Conservation (phyloP, 768 basidiomycete genomes). For the Thelephora ganbajun region DNA sequence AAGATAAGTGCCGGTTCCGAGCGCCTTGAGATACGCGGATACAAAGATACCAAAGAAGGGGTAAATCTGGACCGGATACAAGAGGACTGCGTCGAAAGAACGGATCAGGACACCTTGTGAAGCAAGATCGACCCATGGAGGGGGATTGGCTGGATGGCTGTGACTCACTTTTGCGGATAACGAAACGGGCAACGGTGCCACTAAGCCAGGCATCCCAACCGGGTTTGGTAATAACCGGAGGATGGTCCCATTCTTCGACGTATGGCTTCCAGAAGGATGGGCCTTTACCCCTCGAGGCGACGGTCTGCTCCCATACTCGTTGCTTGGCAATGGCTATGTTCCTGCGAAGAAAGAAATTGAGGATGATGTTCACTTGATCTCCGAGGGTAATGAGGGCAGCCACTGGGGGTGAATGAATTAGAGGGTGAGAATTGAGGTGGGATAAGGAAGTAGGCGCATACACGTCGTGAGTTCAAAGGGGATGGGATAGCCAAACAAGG, state of each 20-base stretch:
- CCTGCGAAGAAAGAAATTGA: slow-evolving; percentile 70
- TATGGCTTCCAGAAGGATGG: slow-evolving; percentile 76
- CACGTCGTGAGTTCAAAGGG: slow-evolving; percentile 65
- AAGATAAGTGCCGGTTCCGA: slow-evolving; percentile 52
- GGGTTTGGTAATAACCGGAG: slow-evolving; percentile 28
- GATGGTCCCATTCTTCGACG: slow-evolving; percentile 67
- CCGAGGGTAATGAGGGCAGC: slow-evolving; percentile 63
- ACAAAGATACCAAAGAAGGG: slow-evolving; percentile 54
- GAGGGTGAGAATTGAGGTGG: slow-evolving; percentile 2
- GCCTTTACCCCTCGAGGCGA: slow-evolving; percentile 71
- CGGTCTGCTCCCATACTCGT: slow-evolving; percentile 71
- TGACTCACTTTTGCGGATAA: slow-evolving; percentile 31
- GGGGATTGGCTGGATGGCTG: background rate
- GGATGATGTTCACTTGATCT: slow-evolving; percentile 58
- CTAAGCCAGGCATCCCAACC: slow-evolving; percentile 21
- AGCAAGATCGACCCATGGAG: slow-evolving; percentile 2
- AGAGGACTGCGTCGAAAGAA: slow-evolving; percentile 26
- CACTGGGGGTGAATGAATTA: slow-evolving; percentile 28
- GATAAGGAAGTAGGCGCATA: slow-evolving; percentile 15
- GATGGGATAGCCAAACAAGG: slow-evolving; percentile 47
- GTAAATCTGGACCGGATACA: slow-evolving; percentile 44
- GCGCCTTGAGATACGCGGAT: slow-evolving; percentile 49
- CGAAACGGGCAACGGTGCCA: slow-evolving; percentile 24
- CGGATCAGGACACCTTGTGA: too few species aligned
- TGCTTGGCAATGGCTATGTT: slow-evolving; percentile 73